Conservation (phyloP, 257 asterid species). For the Hygrophila difformis region DNA sequence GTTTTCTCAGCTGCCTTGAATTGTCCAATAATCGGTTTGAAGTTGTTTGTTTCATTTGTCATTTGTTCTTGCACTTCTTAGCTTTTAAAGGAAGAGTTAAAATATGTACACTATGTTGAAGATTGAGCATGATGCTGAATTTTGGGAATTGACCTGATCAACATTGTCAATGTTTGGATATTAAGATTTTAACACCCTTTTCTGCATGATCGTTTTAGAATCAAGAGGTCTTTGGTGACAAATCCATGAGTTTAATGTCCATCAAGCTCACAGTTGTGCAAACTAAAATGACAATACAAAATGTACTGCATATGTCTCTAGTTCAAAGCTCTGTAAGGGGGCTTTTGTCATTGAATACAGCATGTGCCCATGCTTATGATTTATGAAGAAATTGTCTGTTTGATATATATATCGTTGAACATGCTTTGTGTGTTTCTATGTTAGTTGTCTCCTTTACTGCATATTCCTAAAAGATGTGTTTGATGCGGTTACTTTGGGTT, state of each 20-base stretch:
- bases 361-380: conserved; percentile 4
- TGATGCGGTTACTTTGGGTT: conserved; percentile 14
- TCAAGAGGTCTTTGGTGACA: no score
- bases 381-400: neutral
- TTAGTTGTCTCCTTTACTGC: no score
- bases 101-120: neutral
- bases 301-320: neutral
- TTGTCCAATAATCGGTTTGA: neutral
- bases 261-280: no score
- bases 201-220: neutral
- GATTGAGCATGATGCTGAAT: neutral
- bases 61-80: conserved; percentile 6
- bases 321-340: neutral
- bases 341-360: neutral
- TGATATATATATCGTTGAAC: no score
- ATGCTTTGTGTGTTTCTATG: neutral
- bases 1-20: conserved; percentile 16
- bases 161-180: neutral
- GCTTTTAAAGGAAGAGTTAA: neutral
- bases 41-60: neutral
- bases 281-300: no score
- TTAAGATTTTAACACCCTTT: neutral
- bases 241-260: no score
- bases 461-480: conserved; percentile 67
- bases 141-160: neutral